These are phyloP conservation scores for Podospora conica DNA, from an alignment of 495 filamentous ascomycete genomes.

Conservation along the genomic window DNA sequence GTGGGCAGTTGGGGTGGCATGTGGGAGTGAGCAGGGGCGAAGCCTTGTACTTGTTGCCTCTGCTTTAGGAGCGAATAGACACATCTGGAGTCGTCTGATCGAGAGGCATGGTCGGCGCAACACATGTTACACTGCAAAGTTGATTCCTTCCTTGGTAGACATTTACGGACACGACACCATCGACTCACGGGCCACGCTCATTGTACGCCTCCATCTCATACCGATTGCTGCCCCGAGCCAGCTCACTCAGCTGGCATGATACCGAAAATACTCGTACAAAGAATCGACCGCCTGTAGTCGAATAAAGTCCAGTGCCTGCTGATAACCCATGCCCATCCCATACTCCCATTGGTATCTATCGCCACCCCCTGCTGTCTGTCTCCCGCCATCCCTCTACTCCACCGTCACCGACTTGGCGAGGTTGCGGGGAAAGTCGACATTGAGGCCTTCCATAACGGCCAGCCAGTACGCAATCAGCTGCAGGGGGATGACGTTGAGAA, in stretches of 20 bases:
- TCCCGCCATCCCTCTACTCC: conserved; percentile 54
- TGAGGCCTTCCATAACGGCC: conserved; percentile 88
- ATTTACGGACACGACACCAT: neutral
- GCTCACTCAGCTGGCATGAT: conserved; percentile 13
- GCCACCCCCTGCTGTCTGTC: neutral
- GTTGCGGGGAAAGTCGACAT: conserved; percentile 97
- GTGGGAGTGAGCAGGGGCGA: neutral
- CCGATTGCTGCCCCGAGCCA: conserved; percentile 8
- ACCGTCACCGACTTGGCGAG: conserved; percentile 98
- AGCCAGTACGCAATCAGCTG: conserved; percentile 99
- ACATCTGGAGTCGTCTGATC: neutral
- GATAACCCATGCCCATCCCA: conserved; percentile 2
- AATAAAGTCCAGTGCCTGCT: conserved; percentile 5
- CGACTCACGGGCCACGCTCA: neutral
- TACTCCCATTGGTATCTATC: neutral
- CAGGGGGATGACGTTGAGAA: conserved; percentile 95
- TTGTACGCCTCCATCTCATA: neutral
- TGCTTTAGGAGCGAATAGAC: neutral
- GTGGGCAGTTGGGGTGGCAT: neutral
- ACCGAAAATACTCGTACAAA: conserved; percentile 25
- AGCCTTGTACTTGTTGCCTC: neutral
- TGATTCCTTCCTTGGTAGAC: neutral
- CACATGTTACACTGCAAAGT: neutral
- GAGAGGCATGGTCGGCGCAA: too few species aligned
- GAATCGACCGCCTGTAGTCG: neutral